A percentile compares a stretch with the other conserved stretches of the same genome.
Conservation (phyloP, 78 protist genomes). For the Dictyostelium capitatum region DNA sequence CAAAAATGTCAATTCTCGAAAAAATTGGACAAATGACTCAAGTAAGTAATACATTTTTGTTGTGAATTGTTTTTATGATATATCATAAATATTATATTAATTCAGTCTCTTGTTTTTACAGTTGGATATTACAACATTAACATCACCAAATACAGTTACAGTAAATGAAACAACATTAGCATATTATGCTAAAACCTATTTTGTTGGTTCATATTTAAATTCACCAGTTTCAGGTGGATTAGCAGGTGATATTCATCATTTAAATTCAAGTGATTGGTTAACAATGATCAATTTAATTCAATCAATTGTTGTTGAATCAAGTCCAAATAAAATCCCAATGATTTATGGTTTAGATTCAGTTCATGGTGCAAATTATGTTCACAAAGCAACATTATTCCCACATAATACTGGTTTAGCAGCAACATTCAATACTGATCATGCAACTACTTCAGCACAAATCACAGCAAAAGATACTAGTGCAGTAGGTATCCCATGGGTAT, state of each 20-base stretch:
- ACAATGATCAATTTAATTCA: slow-evolving; percentile 31
- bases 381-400: slow-evolving; percentile 75
- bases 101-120: background rate
- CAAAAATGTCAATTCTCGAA: slow-evolving; percentile 61
- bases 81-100: background rate
- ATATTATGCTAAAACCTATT: slow-evolving; percentile 24
- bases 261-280: slow-evolving; percentile 52
- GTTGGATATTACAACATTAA: slow-evolving; percentile 69
- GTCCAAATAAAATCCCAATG: slow-evolving; percentile 83
- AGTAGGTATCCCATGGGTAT: slow-evolving; percentile 89
- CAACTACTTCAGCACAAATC: background rate
- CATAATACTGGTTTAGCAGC: slow-evolving; percentile 76
- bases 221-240: slow-evolving; percentile 57
- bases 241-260: slow-evolving; percentile 9
- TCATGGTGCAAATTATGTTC: slow-evolving; percentile 83
- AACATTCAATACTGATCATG: slow-evolving; percentile 51
- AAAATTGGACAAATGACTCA: slow-evolving; percentile 87
- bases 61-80: background rate
- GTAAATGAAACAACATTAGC: slow-evolving; percentile 45
- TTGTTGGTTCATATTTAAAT: slow-evolving; percentile 65
- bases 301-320: slow-evolving; percentile 13
- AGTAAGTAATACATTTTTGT: slow-evolving; percentile 11
- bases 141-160: slow-evolving; percentile 20
- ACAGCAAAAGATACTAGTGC: slow-evolving; percentile 78
- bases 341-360: slow-evolving; percentile 80